phyloP scores from a whole-genome alignment of 495 filamentous ascomycete species.

The Elasticomyces elasticus region DNA sequence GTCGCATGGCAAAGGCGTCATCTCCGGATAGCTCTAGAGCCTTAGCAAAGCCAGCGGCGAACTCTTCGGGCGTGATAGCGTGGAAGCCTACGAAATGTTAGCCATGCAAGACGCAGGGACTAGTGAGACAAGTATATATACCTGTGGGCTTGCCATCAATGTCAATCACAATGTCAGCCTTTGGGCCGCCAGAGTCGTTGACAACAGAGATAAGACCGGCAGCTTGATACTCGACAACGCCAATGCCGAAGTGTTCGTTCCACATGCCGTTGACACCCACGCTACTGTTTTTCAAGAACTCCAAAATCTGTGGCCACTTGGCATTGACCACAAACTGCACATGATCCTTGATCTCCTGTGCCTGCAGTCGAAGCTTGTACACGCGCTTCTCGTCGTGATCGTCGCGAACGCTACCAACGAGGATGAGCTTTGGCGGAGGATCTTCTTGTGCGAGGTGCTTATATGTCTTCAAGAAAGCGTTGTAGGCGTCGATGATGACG shows the following conservation, averaged over 20 bases:
- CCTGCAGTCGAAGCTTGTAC: slow-evolving; percentile 79
- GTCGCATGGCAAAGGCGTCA: slow-evolving; percentile 62
- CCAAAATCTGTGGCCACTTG: slow-evolving; percentile 72
- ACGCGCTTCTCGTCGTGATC: slow-evolving; percentile 74
- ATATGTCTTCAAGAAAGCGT: slow-evolving; percentile 47
- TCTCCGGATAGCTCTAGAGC: slow-evolving; percentile 56
- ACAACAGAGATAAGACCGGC: slow-evolving; percentile 87
- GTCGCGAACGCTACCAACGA: slow-evolving; percentile 83
- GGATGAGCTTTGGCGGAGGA: slow-evolving; percentile 52
- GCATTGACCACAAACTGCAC: slow-evolving; percentile 85
- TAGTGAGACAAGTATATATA: slow-evolving; percentile 19
- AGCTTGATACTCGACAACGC: slow-evolving; percentile 95
- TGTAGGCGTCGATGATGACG: slow-evolving; percentile 72
- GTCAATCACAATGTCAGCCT: slow-evolving; percentile 79
- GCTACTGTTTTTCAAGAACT: slow-evolving; percentile 60
- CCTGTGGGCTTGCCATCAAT: slow-evolving; percentile 66
- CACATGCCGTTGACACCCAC: slow-evolving; percentile 97
- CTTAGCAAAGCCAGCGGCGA: slow-evolving; percentile 65
- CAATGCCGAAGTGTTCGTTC: slow-evolving; percentile 99
- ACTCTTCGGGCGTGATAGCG: slow-evolving; percentile 64
- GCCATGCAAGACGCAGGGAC: neutral
- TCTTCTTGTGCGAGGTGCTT: slow-evolving; percentile 26
- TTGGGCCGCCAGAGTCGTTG: slow-evolving; percentile 83
- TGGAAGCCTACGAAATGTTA: slow-evolving; percentile 55
- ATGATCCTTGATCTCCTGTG: slow-evolving; percentile 75